Evolutionary conservation across 2,329 filamentous ascomycete genomes (phyloP).

Genomic region (Akanthomyces lecanii): DNA sequence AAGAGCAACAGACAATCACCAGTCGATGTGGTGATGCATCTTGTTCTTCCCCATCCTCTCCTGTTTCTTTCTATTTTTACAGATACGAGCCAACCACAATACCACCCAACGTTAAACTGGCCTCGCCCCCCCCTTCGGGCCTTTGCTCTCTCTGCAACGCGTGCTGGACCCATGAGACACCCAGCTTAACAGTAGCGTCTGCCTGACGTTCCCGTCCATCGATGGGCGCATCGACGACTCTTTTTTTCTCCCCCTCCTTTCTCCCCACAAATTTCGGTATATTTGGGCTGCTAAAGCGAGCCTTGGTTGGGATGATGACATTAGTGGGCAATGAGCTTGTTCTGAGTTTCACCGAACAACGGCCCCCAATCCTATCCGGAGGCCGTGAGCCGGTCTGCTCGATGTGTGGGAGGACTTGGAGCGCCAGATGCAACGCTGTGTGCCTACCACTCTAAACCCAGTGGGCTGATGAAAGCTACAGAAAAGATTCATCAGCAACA

Average conservation of each 20-base stretch:
- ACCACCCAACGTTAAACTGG: not conserved
- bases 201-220: not conserved
- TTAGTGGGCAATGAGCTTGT: not conserved
- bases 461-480: no score
- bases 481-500: not conserved
- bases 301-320: no score
- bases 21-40: not conserved
- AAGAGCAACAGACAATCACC: not conserved
- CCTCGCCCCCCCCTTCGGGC: no score
- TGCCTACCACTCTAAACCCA: not conserved
- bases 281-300: no score
- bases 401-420: not conserved
- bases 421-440: not conserved
- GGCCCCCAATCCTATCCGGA: not conserved
- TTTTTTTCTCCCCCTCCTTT: not conserved
- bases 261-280: not conserved
- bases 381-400: not conserved
- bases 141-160: no score
- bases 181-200: not conserved
- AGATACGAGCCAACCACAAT: not conserved
- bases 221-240: not conserved
- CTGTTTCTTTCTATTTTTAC: constrained; percentile 3
- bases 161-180: not conserved
- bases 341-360: not conserved
- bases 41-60: not conserved